Evolutionary conservation across 176 grass and related monocot genomes (phyloP).

Genomic region (Ampelocalamus luodianensis): DNA sequence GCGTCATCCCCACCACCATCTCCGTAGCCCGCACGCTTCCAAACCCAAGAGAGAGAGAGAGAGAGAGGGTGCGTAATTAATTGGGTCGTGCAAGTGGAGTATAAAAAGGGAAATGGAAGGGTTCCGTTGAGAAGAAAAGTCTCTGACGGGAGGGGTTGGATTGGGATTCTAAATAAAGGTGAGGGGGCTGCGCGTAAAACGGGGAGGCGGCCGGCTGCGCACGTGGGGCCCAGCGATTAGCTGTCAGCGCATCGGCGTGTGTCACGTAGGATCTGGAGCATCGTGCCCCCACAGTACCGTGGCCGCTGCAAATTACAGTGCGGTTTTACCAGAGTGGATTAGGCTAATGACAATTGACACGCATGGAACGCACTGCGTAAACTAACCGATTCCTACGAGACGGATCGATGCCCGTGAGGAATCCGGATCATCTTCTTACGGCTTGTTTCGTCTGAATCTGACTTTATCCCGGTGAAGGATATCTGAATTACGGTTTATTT

Average conservation of each 20-base stretch:
- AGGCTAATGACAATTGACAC: not conserved
- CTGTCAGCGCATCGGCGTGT: constrained; percentile 44
- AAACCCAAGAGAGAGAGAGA: not conserved
- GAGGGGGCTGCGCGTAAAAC: not conserved
- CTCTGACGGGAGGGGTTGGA: not conserved
- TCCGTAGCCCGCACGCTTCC: not conserved
- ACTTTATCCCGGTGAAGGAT: too few species aligned
- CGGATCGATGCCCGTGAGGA: too few species aligned
- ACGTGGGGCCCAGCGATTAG: constrained; percentile 27
- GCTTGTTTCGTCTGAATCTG: too few species aligned
- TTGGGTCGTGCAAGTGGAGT: not conserved
- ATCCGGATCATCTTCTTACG: too few species aligned
- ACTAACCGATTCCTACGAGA: too few species aligned
- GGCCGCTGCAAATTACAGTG: not conserved
- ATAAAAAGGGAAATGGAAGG: constrained; percentile 27
- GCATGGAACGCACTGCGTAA: not conserved
- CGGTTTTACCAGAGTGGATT: too few species aligned
- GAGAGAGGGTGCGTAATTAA: not conserved
- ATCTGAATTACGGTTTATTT: too few species aligned
- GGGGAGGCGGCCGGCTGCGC: not conserved
- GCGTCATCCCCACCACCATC: constrained; percentile 40
- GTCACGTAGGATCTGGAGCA: constrained; percentile 49
- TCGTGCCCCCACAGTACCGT: constrained; percentile 14
- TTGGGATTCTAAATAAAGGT: not conserved
- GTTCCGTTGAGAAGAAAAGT: constrained; percentile 23